These are phyloP conservation scores for Arthrobotrys sinensis DNA, from an alignment of 2,329 filamentous ascomycete genomes.

Conservation along the genomic window DNA sequence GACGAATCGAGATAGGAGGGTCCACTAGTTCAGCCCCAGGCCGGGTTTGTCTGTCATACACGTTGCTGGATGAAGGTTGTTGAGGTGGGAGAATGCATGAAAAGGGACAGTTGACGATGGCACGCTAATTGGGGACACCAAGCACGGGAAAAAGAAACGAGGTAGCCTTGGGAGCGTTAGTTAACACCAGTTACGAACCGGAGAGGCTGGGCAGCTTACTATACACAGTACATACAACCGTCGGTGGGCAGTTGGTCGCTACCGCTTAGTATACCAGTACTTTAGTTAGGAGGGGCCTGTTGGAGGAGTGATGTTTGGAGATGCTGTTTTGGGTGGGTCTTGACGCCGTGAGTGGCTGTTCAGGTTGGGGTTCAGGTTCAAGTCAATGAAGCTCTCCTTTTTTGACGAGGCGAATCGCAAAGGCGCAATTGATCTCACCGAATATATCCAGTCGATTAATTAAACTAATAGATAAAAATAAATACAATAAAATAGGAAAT, in stretches of 20 bases:
- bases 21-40: conserved; percentile 7
- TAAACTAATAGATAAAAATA: not conserved
- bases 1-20: not conserved
- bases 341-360: conserved; percentile 8
- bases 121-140: conserved; percentile 30
- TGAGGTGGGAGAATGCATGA: conserved; percentile 31
- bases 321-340: conserved; percentile 29
- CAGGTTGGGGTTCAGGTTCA: too few relatives aligned
- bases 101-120: conserved; percentile 53
- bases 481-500: not conserved
- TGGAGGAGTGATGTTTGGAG: conserved; percentile 15
- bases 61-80: conserved; percentile 27
- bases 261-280: too few relatives aligned
- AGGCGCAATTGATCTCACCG: not conserved
- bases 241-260: not conserved
- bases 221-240: conserved; percentile 6
- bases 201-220: conserved; percentile 20
- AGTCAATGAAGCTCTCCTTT: conserved; percentile 12
- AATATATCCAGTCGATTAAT: not conserved
- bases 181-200: not conserved
- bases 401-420: conserved; percentile 12
- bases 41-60: conserved; percentile 10
- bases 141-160: conserved; percentile 5
- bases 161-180: not conserved
- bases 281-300: not conserved